Evolutionary conservation across 2,329 filamentous ascomycete species (phyloP), one percentile per base, ranked within the genome.

Genomic region (Cladophialophora psammophila): DNA sequence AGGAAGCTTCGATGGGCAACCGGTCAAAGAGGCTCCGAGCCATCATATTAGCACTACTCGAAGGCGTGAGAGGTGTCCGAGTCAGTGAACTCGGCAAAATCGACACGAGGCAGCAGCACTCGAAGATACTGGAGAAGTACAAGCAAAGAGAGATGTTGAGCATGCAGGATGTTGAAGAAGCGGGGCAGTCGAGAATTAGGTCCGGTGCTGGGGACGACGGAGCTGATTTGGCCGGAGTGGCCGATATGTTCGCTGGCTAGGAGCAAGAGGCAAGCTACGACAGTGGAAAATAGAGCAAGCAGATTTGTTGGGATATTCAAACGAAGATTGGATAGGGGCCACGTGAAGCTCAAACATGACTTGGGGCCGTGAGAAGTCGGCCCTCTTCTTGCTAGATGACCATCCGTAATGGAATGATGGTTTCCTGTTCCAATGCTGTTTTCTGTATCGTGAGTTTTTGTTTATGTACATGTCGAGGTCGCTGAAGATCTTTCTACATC

Each of bases 81-180:
- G 92, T 99, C 64, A 92, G 94, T 7, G 95, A 99, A 79, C 91
- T 95, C 82, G 95, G 95, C 32, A 95, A 92, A 78, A 88, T 99
- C 31, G 78, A 84, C 59, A 71, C 65, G 62, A 57, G 65, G 18
- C 64, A 60, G 45, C 69, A 72, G 45, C 67, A 71, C 36, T 69
- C 67, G 5, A 67, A 68, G 52, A 68, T 73, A 3, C 36, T 73
- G 54, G 72, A 73, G 55, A 72, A 72, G 48, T 73, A 73, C 63
- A 73, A 73, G 56, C 69, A 71, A 56, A 63, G 72, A 58, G 68
- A 72, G 34, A 60, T 72, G 65, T 55, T 71, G 64, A 64, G 70
- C 3, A 74, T 72, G 71, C 70, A 71, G 34, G 69, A 66, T n/a
- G 52, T 63, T 2, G 67, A 66, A 7, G 65, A 66, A 15, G 52